Conservation (phyloP, 106 monocot species). For the Dendrobium huoshanense region DNA sequence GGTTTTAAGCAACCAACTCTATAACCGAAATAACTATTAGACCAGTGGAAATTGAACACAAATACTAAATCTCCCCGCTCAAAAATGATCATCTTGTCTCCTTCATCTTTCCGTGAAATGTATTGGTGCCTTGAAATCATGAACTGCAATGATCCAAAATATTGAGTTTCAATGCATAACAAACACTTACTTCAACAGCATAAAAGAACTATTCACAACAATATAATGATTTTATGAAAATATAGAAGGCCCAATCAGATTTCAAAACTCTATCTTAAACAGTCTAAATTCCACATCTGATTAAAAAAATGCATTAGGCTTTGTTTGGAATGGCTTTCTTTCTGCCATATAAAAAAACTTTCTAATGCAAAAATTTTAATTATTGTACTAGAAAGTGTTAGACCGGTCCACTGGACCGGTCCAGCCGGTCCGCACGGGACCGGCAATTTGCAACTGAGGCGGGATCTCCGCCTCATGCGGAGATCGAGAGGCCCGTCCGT, state of each 20-base stretch:
- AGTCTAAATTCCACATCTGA: too few species aligned
- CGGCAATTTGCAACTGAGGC: too few species aligned
- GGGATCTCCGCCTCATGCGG: too few species aligned
- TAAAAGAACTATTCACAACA: neutral
- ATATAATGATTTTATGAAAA: neutral
- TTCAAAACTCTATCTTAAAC: neutral
- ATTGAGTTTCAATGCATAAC: neutral
- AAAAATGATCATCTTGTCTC: conserved; percentile 77
- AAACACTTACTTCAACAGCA: neutral
- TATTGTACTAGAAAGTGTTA: too few species aligned
- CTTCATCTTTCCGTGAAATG: conserved; percentile 85
- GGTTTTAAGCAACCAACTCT: conserved; percentile 74
- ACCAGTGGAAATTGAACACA: conserved; percentile 98
- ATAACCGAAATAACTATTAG: conserved; percentile 80
- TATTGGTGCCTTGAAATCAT: conserved; percentile 92
- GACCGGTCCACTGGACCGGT: too few species aligned
- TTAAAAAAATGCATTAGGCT: too few species aligned
- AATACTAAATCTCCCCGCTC: conserved; percentile 85
- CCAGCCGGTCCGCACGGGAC: too few species aligned
- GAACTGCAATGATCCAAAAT: conserved; percentile 52
- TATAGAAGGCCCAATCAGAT: neutral
- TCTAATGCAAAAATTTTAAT: too few species aligned
- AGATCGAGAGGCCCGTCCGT: too few species aligned
- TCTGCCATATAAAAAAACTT: too few species aligned
- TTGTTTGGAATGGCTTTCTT: too few species aligned